These are phyloP conservation scores for Globisporangium radiosum DNA, from an alignment of 352 stramenopile species.

Conservation along the genomic window DNA sequence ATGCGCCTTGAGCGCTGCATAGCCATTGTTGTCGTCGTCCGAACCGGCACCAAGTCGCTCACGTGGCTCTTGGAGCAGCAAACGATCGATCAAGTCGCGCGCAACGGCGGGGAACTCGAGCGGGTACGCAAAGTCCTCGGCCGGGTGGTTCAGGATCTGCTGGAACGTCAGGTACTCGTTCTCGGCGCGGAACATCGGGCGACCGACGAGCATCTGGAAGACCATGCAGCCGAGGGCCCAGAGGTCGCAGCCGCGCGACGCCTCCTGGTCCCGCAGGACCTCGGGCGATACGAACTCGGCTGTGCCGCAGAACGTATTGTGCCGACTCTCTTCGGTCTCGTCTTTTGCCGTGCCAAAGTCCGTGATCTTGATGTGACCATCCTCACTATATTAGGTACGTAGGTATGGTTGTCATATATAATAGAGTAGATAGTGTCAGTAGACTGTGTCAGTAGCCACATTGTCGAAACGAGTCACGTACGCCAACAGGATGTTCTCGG, in stretches of 20 bases:
- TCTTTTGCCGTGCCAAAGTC: conserved; percentile 89
- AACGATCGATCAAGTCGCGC: conserved; percentile 68
- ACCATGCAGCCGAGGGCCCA: conserved; percentile 91
- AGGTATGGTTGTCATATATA: background rate
- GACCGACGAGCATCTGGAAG: conserved; percentile 84
- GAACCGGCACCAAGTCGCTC: conserved; percentile 64
- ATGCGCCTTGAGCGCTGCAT: conserved; percentile 62
- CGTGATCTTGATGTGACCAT: conserved; percentile 87
- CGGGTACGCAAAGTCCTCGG: conserved; percentile 73
- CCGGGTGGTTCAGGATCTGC: conserved; percentile 81
- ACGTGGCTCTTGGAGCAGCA: conserved; percentile 68
- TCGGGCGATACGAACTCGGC: conserved; percentile 91
- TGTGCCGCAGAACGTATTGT: conserved; percentile 89
- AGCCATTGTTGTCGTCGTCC: conserved; percentile 73
- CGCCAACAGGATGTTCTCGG: conserved; percentile 86
- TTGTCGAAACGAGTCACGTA: conserved; percentile 5
- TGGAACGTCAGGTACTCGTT: conserved; percentile 91
- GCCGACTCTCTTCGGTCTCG: conserved; percentile 67
- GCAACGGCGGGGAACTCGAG: conserved; percentile 48
- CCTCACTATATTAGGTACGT: conserved; percentile 21
- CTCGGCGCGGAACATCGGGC: conserved; percentile 81
- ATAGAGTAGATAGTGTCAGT: too few relatives aligned
- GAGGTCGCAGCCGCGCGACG: conserved; percentile 79
- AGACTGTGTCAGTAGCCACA: too few relatives aligned
- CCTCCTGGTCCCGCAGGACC: conserved; percentile 80